Base-by-base conservation (phyloP, 805 yeast species). In the Teunomyces barrocoloradensis region DNA sequence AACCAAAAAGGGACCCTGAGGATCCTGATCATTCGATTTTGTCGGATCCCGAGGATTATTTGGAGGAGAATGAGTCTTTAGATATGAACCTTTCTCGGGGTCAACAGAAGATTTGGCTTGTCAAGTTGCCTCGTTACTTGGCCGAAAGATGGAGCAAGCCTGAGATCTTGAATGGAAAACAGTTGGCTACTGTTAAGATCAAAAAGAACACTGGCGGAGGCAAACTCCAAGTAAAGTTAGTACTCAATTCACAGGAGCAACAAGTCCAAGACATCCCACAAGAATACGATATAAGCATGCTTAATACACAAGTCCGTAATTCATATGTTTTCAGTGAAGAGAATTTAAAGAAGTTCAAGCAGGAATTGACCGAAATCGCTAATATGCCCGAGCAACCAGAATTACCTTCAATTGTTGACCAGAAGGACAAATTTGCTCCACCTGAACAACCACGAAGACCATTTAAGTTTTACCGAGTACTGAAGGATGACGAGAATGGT, bases 311-410 rank as follows among this genome's bases (percentile, higher is more conserved):
- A 47, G 96, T 92, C 4, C 82, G 82, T 47, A 94, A 92, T 61
- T 89, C 94, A 51, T 94, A 77, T 61, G 86, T 91, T 11, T 89
- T 94, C 65, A 83, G 89, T 28, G 99, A 92, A 69, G 84, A 88
- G 59, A 91, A 90, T 61, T 73, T 88, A 56, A 75, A 78, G 57
- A 78, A 79, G 53, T 81, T 79, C 55, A 68, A 71, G 43, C 75
- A 71, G 59, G 79, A 75, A 53, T 63, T 73, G 46, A 77, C 82
- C 2, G 81, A 78, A 58, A 71, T 79, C 27, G 73, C 73, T 13
- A 75, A 71, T 42, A 66, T 77, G 74, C 83, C 84, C 6, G 73
- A 73, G 38, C 82, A 77, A 56, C 83, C 83, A 3, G 64, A 66
- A 49, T 59, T 77, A 47, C 68, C 68, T 49, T 67, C 74, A 0